Base-by-base conservation (phyloP, 2,329 filamentous ascomycete species). In the Calonectria pseudoturangicola region DNA sequence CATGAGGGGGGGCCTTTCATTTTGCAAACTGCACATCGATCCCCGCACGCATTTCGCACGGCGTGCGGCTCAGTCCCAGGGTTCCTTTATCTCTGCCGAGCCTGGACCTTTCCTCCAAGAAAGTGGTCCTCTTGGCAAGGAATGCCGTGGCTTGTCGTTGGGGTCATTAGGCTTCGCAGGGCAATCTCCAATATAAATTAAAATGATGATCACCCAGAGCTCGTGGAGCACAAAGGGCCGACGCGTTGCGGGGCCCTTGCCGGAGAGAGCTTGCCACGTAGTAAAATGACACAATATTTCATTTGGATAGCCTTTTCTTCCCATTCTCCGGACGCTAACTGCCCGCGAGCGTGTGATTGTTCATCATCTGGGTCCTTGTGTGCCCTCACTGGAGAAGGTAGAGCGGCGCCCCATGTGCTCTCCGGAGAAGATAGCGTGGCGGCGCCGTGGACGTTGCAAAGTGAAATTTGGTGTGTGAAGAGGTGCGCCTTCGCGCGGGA, bases 121-220 rank as follows among this genome's bases (percentile, higher is more conserved):
- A 25, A n/a, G 45, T 12, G n/a, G n/a, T 48, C 15, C 36, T 60
- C 54, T 60, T 33, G 27, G 27, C 54, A 15, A 60, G 54, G 54
- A 60, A 60, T 60, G 54, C 54, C 54, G 21, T 60, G 54, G 54
- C 36, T 12, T 12, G 36, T 28, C 33, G 33, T 60, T 60, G 33
- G n/a, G 33, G 33, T 60, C 36, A 51, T 51, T 51, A 51, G 48
- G 48, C 48, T 51, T 51, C 48, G 48, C 12, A 18, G 48, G 27
- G 48, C 62, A 71, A 71, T 66, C 25, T 58, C 68, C 27, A 25
- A 41, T 60, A 41, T 50, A 50, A 65, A 66, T 71, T 66, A 66
- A 71, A 51, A 60, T 62, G 51, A 66, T 16, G 50, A 71, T 71
- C 48, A 28, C 33, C 60, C 12, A 58, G 48, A 41, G 54, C 58